phyloP scores from a whole-genome alignment of 1,284 basidiomycete species.

The Ustilago trichophora region DNA sequence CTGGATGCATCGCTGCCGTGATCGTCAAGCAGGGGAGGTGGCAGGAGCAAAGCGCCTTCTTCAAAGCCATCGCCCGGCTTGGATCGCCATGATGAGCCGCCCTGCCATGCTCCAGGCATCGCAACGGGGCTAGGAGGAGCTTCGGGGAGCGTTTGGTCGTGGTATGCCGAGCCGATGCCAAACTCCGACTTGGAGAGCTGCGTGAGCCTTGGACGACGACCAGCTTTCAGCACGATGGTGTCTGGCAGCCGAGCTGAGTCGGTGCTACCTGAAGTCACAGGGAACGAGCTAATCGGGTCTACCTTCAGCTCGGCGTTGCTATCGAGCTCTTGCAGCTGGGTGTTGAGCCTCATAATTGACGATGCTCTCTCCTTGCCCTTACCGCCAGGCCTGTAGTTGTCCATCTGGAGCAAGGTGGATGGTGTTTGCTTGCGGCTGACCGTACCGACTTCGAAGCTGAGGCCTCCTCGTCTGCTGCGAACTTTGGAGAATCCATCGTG shows the following conservation, averaged over 20 bases:
- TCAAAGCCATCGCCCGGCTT: constrained; percentile 47
- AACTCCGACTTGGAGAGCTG: constrained; percentile 30
- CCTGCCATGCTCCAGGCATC: constrained; percentile 63
- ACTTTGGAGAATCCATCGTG: constrained; percentile 27
- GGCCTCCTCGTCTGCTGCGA: constrained; percentile 32
- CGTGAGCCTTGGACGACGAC: constrained; percentile 12
- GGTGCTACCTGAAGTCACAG: background rate
- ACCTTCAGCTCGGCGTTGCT: too few species aligned
- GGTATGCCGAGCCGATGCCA: constrained; percentile 45
- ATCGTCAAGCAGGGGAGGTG: constrained; percentile 62
- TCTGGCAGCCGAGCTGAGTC: constrained; percentile 7
- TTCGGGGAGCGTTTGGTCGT: constrained; percentile 35
- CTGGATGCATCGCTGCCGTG: constrained; percentile 50
- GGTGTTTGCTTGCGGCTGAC: constrained; percentile 15
- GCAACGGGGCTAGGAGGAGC: constrained; percentile 60
- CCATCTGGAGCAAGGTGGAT: constrained; percentile 23
- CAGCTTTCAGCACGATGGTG: constrained; percentile 31
- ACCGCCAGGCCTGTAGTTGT: constrained; percentile 9
- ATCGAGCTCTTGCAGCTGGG: too few species aligned
- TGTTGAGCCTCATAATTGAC: too few species aligned
- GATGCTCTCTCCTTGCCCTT: background rate
- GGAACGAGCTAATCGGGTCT: too few species aligned
- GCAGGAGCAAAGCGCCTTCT: constrained; percentile 58
- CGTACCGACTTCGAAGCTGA: constrained; percentile 37
- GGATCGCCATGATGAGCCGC: constrained; percentile 43